Evolutionary conservation across 2,329 filamentous ascomycete species (phyloP).

Genomic region (Fusarium decemcellulare): DNA sequence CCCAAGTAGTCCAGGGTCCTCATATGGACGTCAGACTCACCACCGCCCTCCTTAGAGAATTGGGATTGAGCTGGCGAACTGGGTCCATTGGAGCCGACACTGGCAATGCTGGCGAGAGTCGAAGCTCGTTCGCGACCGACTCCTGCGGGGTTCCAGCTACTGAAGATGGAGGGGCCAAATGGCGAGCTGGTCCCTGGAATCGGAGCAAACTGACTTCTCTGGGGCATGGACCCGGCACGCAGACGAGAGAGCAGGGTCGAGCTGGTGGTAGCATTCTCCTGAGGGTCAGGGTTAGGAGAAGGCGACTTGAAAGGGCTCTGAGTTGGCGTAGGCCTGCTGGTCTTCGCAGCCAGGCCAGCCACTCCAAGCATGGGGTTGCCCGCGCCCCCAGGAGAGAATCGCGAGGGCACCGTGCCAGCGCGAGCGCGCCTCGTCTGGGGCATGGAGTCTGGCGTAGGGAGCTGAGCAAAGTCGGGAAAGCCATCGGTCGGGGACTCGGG

Average conservation of each 20-base stretch:
- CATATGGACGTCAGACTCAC: constrained; percentile 88
- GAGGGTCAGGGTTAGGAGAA: constrained; percentile 67
- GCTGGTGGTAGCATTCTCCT: constrained; percentile 66
- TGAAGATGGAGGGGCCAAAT: constrained; percentile 93
- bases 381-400: constrained; percentile 85
- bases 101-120: constrained; percentile 86
- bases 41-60: constrained; percentile 86
- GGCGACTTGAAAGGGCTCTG: constrained; percentile 86
- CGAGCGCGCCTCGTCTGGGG: constrained; percentile 84
- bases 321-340: constrained; percentile 87
- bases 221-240: constrained; percentile 94
- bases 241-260: constrained; percentile 87
- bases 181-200: constrained; percentile 72
- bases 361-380: constrained; percentile 71
- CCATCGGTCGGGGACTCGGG: constrained; percentile 97
- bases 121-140: constrained; percentile 85
- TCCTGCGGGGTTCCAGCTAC: constrained; percentile 80
- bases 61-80: constrained; percentile 89
- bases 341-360: constrained; percentile 77
- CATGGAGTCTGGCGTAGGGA: constrained; percentile 75
- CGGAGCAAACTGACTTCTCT: constrained; percentile 79
- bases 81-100: constrained; percentile 90
- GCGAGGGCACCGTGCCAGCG: constrained; percentile 95
- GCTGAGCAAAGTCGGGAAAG: constrained; percentile 89
- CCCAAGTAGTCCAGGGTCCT: constrained; percentile 96